Conservation (phyloP, 306 rosid genomes). For the Dalbergia oliveri region DNA sequence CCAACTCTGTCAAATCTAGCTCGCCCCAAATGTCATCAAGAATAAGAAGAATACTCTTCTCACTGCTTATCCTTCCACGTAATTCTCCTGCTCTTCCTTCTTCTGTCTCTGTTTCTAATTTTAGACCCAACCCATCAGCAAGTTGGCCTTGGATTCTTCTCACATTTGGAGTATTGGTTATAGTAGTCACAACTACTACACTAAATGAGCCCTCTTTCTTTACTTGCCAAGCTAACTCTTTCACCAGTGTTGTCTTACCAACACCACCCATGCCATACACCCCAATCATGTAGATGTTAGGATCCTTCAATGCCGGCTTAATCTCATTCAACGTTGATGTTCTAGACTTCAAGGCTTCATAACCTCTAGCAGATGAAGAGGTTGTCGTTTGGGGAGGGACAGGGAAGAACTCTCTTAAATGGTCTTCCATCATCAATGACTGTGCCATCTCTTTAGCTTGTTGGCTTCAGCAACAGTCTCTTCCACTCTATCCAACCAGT, state of each 20-base stretch:
- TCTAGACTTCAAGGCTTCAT: constrained; percentile 4
- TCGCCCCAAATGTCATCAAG: constrained; percentile 16
- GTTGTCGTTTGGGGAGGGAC: no score
- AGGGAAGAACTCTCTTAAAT: neutral
- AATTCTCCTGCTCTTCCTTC: constrained; percentile 1
- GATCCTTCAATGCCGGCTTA: neutral
- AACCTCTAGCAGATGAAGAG: neutral
- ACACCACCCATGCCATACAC: constrained; percentile 30
- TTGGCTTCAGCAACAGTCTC: neutral
- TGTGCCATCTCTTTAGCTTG: no score
- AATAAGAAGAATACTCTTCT: constrained; percentile 22
- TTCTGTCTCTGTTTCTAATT: neutral
- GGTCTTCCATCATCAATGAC: no score
- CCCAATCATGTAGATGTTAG: neutral
- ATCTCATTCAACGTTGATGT: neutral
- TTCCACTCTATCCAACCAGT: neutral
- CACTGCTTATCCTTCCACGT: neutral
- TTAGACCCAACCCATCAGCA: neutral
- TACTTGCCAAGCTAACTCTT: constrained; percentile 23
- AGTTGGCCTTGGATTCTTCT: constrained; percentile 14
- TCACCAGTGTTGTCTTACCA: neutral
- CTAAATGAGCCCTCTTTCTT: neutral
- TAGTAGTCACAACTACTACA: neutral
- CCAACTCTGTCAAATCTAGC: constrained; percentile 12
- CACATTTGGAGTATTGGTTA: neutral